A percentile compares a stretch with the other conserved stretches of the same genome.
Conservation (phyloP, 768 basidiomycete genomes). For the Boletus subparvulus region DNA sequence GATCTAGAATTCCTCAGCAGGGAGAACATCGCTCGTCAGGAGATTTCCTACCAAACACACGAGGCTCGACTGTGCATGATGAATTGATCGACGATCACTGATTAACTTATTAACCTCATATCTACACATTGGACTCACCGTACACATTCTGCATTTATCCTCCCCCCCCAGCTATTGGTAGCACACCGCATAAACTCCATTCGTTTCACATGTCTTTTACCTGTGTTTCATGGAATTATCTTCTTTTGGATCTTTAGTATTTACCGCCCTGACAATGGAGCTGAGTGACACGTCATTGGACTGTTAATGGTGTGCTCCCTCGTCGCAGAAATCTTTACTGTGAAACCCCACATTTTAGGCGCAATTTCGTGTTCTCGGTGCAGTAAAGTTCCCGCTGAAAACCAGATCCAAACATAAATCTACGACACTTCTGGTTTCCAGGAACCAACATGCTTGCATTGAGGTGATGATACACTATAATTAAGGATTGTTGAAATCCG, state of each 20-base stretch:
- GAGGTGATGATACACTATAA: constrained; percentile 26
- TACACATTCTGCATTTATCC: neutral
- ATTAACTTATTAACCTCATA: constrained; percentile 6
- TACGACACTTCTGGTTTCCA: neutral
- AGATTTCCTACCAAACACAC: neutral
- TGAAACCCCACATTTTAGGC: neutral
- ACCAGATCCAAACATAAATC: neutral
- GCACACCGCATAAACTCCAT: neutral
- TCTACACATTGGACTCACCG: neutral
- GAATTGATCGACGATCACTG: constrained; percentile 1
- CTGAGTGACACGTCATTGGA: neutral
- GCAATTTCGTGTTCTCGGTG: neutral
- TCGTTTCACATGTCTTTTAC: neutral
- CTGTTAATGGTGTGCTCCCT: neutral
- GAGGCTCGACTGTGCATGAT: constrained; percentile 5
- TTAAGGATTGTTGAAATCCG: constrained; percentile 82
- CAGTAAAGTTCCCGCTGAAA: neutral
- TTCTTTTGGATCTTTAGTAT: neutral
- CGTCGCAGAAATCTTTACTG: neutral
- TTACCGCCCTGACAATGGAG: neutral
- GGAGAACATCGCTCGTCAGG: constrained; percentile 5
- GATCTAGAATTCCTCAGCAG: neutral
- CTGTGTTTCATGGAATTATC: neutral
- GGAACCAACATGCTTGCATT: constrained; percentile 6
- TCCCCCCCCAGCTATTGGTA: neutral